phyloP scores from a whole-genome alignment of 192 early-diverging fungal genomes.

The Mortierella antarctica region DNA sequence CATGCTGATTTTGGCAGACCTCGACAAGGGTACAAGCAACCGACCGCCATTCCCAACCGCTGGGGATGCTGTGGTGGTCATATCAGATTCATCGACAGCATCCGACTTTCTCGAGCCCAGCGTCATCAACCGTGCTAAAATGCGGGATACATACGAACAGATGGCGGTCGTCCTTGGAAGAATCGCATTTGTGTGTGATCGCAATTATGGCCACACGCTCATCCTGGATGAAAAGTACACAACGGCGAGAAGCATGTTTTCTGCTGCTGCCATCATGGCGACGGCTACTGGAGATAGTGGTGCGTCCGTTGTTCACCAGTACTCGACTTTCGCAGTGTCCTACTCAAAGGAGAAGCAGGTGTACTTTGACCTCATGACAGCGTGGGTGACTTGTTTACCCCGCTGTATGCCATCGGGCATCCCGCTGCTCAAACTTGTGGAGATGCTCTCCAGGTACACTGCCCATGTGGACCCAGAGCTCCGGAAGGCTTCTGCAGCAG shows the following conservation, averaged over 20 bases:
- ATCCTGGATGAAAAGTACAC: constrained; percentile 65
- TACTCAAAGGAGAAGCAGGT: constrained; percentile 68
- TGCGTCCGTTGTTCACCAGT: constrained; percentile 57
- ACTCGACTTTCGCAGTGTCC: constrained; percentile 59
- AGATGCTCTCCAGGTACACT: constrained; percentile 83
- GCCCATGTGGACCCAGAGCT: constrained; percentile 90
- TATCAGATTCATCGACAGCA: constrained; percentile 35
- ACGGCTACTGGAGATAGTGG: constrained; percentile 51
- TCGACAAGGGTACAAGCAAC: constrained; percentile 62
- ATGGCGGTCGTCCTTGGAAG: constrained; percentile 73
- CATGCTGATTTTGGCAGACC: constrained; percentile 75
- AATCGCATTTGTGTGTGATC: constrained; percentile 70
- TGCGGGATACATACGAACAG: constrained; percentile 74
- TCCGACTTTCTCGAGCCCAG: constrained; percentile 62
- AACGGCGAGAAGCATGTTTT: constrained; percentile 44
- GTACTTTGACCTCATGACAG: constrained; percentile 75
- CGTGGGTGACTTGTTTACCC: constrained; percentile 79
- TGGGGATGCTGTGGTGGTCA: constrained; percentile 50
- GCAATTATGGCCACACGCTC: constrained; percentile 58
- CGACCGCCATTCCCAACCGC: constrained; percentile 62
- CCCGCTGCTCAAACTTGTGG: constrained; percentile 71
- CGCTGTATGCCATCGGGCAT: constrained; percentile 74
- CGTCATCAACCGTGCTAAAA: constrained; percentile 66
- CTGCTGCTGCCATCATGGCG: constrained; percentile 45
- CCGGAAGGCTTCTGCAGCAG: constrained; percentile 69